A percentile compares a stretch with the other conserved stretches of the same genome.
phyloP scores from a whole-genome alignment of 331 rosid species.

The Malus hybrid region DNA sequence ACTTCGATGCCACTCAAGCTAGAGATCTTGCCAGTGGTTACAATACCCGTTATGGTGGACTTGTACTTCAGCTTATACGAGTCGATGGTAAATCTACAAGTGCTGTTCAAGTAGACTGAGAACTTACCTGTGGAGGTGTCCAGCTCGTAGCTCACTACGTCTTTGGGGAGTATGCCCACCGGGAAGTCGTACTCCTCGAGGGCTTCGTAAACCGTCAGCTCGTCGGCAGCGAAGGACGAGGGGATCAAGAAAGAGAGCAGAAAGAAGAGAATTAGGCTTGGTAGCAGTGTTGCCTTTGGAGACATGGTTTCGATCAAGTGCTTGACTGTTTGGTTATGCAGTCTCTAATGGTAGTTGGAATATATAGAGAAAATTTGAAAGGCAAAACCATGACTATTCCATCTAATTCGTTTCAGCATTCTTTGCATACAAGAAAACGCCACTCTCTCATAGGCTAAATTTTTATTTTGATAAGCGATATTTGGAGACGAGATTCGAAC shows the following conservation, averaged over 20 bases:
- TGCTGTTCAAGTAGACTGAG: slow-evolving; percentile 29
- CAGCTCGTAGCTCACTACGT: slow-evolving; percentile 30
- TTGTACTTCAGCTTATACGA: slow-evolving; percentile 42
- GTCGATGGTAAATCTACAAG: slow-evolving; percentile 28
- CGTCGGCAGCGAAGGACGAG: background rate
- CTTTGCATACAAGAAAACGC: background rate
- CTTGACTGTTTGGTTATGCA: slow-evolving; percentile 15
- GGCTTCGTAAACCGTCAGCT: slow-evolving; percentile 29
- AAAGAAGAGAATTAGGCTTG: slow-evolving; percentile 9
- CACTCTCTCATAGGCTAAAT: background rate
- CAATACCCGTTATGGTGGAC: slow-evolving; percentile 37
- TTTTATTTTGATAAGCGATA: too few relatives aligned
- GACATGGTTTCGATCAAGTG: background rate
- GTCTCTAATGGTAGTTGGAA: background rate
- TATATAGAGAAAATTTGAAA: background rate
- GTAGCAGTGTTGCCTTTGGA: slow-evolving; percentile 5
- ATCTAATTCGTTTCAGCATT: background rate
- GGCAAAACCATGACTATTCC: background rate
- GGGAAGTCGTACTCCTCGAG: slow-evolving; percentile 43
- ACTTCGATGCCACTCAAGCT: slow-evolving; percentile 35
- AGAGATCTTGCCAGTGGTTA: slow-evolving; percentile 33
- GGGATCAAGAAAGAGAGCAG: slow-evolving; percentile 17
- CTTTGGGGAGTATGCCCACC: slow-evolving; percentile 50
- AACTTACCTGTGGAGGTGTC: slow-evolving; percentile 41
- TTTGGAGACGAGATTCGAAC: background rate